These are phyloP conservation scores for Aspergillus sp. DNA, from an alignment of 2,329 filamentous ascomycete species.

Conservation along the genomic window DNA sequence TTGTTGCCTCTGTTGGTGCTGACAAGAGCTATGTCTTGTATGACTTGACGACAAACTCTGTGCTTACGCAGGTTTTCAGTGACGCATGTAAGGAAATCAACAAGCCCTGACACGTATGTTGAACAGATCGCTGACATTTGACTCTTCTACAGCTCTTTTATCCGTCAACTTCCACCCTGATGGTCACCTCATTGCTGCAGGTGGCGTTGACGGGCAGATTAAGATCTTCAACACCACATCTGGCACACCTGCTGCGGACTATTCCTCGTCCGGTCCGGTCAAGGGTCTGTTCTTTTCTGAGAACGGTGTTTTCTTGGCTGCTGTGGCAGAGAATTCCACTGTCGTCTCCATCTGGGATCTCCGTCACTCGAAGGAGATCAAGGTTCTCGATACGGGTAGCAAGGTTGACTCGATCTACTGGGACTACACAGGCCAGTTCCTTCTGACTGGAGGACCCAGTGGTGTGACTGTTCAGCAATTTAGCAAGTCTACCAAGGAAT, in stretches of 20 bases:
- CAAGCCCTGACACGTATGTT: not conserved
- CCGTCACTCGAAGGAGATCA: constrained; percentile 73
- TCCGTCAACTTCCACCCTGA: constrained; percentile 88
- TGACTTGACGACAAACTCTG: constrained; percentile 61
- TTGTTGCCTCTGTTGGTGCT: constrained; percentile 77
- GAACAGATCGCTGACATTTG: constrained; percentile 1
- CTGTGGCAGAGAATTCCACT: constrained; percentile 68
- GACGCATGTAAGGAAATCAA: constrained; percentile 60
- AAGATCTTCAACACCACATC: constrained; percentile 84
- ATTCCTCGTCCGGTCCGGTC: constrained; percentile 59
- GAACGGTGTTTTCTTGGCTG: constrained; percentile 93
- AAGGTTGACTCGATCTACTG: constrained; percentile 70
- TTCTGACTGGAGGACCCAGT: constrained; percentile 71
- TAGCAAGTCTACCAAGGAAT: constrained; percentile 75
- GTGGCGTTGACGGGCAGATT: constrained; percentile 71
- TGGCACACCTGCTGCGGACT: constrained; percentile 68
- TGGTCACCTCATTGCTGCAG: constrained; percentile 85
- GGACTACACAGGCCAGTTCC: constrained; percentile 93
- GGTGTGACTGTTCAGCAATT: constrained; percentile 87
- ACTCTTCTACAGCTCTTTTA: constrained; percentile 55
- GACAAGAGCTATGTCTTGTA: constrained; percentile 94
- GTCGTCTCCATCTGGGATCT: constrained; percentile 85
- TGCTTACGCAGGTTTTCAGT: constrained; percentile 71
- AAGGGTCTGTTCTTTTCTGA: constrained; percentile 81
- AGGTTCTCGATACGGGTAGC: constrained; percentile 78